phyloP scores from a whole-genome alignment of 768 basidiomycete species.

The Mycena capillaripes region DNA sequence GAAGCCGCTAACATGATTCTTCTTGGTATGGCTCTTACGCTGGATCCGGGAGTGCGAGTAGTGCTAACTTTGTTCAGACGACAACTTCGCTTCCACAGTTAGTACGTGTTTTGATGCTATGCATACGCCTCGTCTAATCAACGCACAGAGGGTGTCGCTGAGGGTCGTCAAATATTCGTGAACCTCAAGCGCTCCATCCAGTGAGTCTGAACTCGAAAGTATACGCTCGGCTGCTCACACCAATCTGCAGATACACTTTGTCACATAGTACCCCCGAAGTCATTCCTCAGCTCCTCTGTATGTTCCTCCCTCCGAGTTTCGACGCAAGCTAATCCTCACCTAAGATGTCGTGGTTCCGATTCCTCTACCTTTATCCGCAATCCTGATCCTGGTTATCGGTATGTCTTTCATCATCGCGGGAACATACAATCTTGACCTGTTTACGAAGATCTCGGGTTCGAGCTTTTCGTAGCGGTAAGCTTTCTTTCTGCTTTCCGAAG shows the following conservation, averaged over 20 bases:
- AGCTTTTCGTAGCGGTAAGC: conserved; percentile 74
- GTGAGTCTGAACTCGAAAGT: conserved; percentile 46
- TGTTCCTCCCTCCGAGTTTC: conserved; percentile 35
- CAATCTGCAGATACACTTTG: conserved; percentile 65
- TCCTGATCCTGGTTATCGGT: conserved; percentile 81
- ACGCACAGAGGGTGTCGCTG: conserved; percentile 71
- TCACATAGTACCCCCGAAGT: conserved; percentile 80
- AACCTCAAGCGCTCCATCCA: conserved; percentile 82
- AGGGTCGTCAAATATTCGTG: conserved; percentile 78
- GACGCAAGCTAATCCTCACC: conserved; percentile 6
- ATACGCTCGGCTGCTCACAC: background rate
- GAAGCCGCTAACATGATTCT: conserved; percentile 84
- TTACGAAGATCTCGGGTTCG: conserved; percentile 75
- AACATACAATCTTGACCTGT: background rate
- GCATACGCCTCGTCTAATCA: background rate
- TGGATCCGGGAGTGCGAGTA: background rate
- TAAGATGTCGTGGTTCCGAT: conserved; percentile 78
- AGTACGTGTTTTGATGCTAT: conserved; percentile 57
- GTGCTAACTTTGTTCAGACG: conserved; percentile 54
- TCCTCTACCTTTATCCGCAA: conserved; percentile 75
- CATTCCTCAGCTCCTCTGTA: conserved; percentile 77
- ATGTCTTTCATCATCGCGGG: conserved; percentile 28
- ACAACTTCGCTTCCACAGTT: conserved; percentile 81
- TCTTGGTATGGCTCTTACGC: conserved; percentile 58
- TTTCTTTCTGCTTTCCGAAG: background rate